Percentiles rank a stretch among this genome's conserved stretches.
Conservation (phyloP, 73 alveolate species). For the Paramecium octaurelia region DNA sequence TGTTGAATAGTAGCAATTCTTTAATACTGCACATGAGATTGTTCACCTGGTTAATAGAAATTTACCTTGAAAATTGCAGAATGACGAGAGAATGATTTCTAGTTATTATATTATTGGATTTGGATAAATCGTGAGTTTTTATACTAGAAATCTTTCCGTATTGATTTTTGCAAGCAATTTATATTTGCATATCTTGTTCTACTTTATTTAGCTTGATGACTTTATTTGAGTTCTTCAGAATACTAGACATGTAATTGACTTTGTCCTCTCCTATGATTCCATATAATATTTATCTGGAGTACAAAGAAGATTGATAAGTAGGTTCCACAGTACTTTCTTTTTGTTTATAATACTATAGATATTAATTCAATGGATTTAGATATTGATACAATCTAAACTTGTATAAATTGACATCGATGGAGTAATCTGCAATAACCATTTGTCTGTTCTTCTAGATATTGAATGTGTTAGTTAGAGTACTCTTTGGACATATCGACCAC, state of each 20-base stretch:
- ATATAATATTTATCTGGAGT: not conserved
- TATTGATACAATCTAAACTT: not conserved
- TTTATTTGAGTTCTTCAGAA: not conserved
- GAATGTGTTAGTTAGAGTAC: not conserved
- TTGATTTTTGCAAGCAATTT: not conserved
- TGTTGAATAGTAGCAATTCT: not conserved
- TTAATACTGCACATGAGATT: not conserved
- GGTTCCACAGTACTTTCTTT: not conserved
- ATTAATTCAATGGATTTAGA: not conserved
- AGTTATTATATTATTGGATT: not conserved
- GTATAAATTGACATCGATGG: not conserved
- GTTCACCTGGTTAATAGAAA: not conserved
- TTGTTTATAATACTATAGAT: not conserved
- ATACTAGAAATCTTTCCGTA: not conserved
- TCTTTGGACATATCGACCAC: not conserved
- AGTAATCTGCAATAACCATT: not conserved
- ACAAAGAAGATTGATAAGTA: not conserved
- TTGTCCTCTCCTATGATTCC: conserved; percentile 17
- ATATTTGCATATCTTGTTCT: conserved; percentile 7
- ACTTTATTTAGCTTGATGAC: not conserved
- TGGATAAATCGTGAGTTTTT: not conserved
- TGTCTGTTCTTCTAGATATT: not conserved
- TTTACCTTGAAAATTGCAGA: not conserved
- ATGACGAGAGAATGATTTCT: conserved; percentile 11
- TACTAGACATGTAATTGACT: not conserved